These are phyloP conservation scores for Elongisporangium anandrum DNA, from an alignment of 352 stramenopile genomes.

Conservation along the genomic window DNA sequence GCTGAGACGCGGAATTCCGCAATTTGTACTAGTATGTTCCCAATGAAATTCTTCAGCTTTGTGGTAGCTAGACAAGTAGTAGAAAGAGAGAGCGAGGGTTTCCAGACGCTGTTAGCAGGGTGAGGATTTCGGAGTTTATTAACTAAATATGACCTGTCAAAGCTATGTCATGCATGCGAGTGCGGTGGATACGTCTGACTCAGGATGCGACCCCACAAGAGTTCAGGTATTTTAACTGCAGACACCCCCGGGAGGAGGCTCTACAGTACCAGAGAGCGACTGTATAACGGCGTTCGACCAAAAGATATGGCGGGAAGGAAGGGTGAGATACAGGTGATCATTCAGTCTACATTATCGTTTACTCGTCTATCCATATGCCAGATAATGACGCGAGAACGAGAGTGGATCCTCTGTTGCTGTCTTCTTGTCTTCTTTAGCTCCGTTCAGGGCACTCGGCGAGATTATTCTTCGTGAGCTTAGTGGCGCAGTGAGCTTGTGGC, in stretches of 20 bases:
- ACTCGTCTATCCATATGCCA: not conserved
- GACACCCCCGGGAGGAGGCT: not conserved
- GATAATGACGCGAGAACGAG: not conserved
- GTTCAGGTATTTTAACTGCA: not conserved
- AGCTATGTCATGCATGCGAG: not conserved
- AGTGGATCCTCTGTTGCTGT: not conserved
- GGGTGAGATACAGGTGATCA: not conserved
- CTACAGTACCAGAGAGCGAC: not conserved
- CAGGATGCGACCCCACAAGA: not conserved
- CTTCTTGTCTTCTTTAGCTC: not conserved
- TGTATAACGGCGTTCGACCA: not conserved
- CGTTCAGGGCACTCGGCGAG: not conserved
- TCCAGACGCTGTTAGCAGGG: conserved; percentile 1
- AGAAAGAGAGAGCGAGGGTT: conserved; percentile 35
- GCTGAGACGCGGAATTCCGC: conserved; percentile 31
- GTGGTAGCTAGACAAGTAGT: conserved; percentile 38
- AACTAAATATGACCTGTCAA: conserved; percentile 22
- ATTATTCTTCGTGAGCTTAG: not conserved
- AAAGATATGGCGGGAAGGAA: not conserved
- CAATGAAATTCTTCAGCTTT: conserved; percentile 40
- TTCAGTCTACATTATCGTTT: not conserved
- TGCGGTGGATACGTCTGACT: not conserved
- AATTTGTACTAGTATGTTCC: conserved; percentile 61
- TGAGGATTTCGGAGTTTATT: conserved; percentile 30
- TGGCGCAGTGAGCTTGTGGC: not conserved